Conservation (phyloP, 2,329 filamentous ascomycete species). For the Talaromyces funiculosus region DNA sequence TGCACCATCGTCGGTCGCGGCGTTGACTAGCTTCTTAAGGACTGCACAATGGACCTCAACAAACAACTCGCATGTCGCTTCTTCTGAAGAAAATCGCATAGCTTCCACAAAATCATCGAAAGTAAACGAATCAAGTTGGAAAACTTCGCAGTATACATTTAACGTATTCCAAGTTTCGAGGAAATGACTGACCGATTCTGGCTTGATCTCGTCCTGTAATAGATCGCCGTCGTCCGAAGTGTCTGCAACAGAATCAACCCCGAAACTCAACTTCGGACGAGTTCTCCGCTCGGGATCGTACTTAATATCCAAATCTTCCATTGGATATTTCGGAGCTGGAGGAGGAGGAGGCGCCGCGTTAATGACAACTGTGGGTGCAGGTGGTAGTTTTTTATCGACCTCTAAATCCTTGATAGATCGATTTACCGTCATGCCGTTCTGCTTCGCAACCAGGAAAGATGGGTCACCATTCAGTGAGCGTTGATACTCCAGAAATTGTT, state of each 20-base stretch:
- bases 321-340: slow-evolving; percentile 84
- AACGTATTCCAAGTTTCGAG: slow-evolving; percentile 94
- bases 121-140: slow-evolving; percentile 91
- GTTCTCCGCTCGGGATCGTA: slow-evolving; percentile 58
- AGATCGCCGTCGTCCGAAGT: slow-evolving; percentile 44
- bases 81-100: slow-evolving; percentile 68
- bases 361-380: slow-evolving; percentile 34
- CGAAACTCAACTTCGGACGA: slow-evolving; percentile 71
- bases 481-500: slow-evolving; percentile 46
- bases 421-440: slow-evolving; percentile 23
- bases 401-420: slow-evolving; percentile 28
- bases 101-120: slow-evolving; percentile 94
- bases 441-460: slow-evolving; percentile 31
- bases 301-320: slow-evolving; percentile 82
- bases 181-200: slow-evolving; percentile 78
- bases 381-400: slow-evolving; percentile 29
- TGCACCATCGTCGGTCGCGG: slow-evolving; percentile 66
- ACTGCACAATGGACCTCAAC: slow-evolving; percentile 89
- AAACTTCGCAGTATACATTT: slow-evolving; percentile 96
- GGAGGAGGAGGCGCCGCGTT: slow-evolving; percentile 56
- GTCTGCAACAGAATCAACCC: slow-evolving; percentile 61
- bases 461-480: slow-evolving; percentile 42
- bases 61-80: slow-evolving; percentile 74
- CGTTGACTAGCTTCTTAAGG: slow-evolving; percentile 75
- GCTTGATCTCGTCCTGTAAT: slow-evolving; percentile 54